Conservation (phyloP, 176 grass and related monocot species). For the Oryza officinalis region DNA sequence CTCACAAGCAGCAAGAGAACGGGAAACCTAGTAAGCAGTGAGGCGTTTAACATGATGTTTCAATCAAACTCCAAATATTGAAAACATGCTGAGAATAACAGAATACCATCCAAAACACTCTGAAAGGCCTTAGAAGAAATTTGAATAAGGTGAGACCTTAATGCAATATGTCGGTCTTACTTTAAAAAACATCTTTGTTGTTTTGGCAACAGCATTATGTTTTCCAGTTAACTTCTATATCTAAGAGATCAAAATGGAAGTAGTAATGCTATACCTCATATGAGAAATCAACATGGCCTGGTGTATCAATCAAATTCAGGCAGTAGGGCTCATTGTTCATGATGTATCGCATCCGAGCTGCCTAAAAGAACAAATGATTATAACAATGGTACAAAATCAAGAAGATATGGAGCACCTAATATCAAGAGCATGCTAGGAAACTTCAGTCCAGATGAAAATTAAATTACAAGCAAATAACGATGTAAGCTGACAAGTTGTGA, state of each 20-base stretch:
- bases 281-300: conserved; percentile 94
- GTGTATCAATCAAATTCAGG: conserved; percentile 94
- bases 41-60: conserved; percentile 30
- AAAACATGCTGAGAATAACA: neutral
- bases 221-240: neutral
- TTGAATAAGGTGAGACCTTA: neutral
- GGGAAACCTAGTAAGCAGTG: conserved; percentile 75
- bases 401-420: conserved; percentile 6
- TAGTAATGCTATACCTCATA: conserved; percentile 68
- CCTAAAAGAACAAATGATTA: conserved; percentile 58
- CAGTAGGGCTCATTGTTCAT: conserved; percentile 79
- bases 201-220: neutral
- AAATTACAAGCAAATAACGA: neutral
- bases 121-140: neutral
- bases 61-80: conserved; percentile 22
- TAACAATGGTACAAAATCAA: neutral
- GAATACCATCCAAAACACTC: neutral
- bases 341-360: conserved; percentile 92
- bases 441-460: neutral
- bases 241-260: neutral
- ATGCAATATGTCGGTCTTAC: neutral
- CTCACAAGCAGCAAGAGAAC: conserved; percentile 98
- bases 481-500: neutral
- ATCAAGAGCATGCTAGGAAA: neutral
- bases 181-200: neutral